Base-by-base conservation (phyloP, 805 yeast genomes). In the Candida ponderosae region DNA sequence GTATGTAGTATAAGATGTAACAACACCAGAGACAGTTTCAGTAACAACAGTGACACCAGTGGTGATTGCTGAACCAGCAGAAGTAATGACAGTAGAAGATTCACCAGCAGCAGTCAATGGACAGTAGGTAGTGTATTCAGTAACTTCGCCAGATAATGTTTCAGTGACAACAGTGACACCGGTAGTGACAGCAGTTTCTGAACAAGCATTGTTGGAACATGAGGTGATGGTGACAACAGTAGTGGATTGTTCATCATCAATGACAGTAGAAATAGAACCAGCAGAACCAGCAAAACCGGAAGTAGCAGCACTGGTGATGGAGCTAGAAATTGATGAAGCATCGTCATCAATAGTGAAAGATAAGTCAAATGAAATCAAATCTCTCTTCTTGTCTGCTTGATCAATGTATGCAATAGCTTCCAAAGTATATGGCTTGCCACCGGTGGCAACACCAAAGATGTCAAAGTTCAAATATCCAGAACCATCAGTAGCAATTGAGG, bases 1-100 rank as follows among this genome's bases (percentile, higher is more conserved):
- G 42, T 39, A 45, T 24, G 46, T 45, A 44, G 65, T 61, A 60
- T 53, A 57, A 40, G 51, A 52, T 36, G 65, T 60, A 39, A 57
- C 54, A 30, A 47, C 54, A 47, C 59, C 61, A 9, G 27, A 24
- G 27, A n/a, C 13, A n/a, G 13, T n/a, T 7, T 13, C 27, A 24
- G 27, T 24, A 13, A 24, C n/a, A n/a, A n/a, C n/a, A n/a, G 23
- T 21, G 23, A 21, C 9, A 7, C 9, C 9, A 21, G 23, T 7
- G 6, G 6, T 6, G 9, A 9, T 21, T 21, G 23, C 6, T 21
- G 6, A 6, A 21, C 5, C 13, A 24, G n/a, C 13, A 24, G 28
- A 24, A n/a, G 28, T 24, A 9, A 10, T n/a, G 5, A 6, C 5
- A 13, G 28, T 6, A 8, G 28, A 24, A 24, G 28, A 7, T 24